These are phyloP conservation scores for Earliella scabrosa DNA, from an alignment of 1,284 basidiomycete species.

Conservation along the genomic window DNA sequence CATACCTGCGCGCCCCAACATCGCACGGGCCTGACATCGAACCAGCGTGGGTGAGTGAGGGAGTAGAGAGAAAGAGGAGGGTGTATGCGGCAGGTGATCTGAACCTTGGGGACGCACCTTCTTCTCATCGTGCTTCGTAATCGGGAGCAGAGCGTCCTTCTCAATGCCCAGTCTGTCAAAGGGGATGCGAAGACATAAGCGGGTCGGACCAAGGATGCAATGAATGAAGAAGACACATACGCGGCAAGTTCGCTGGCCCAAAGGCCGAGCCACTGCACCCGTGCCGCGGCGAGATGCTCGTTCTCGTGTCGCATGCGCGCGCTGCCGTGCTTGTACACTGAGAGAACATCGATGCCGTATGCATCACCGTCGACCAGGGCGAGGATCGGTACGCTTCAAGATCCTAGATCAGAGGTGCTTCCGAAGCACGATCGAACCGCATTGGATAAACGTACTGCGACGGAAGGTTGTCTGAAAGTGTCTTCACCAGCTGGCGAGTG, in stretches of 20 bases:
- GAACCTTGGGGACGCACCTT: slow-evolving; percentile 52
- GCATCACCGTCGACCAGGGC: slow-evolving; percentile 90
- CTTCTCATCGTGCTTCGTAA: slow-evolving; percentile 73
- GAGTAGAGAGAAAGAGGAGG: not conserved
- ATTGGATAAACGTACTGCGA: slow-evolving; percentile 36
- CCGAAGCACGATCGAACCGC: not conserved
- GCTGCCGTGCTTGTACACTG: slow-evolving; percentile 82
- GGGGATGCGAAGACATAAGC: not conserved
- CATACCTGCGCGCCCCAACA: slow-evolving; percentile 59
- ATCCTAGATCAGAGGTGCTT: not conserved
- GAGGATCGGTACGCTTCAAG: slow-evolving; percentile 67
- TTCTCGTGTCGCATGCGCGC: slow-evolving; percentile 65
- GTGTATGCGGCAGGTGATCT: not conserved
- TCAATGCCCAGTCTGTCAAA: slow-evolving; percentile 65
- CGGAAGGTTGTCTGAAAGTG: slow-evolving; percentile 70
- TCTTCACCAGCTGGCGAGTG: slow-evolving; percentile 80
- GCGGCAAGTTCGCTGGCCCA: slow-evolving; percentile 64
- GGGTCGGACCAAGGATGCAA: not conserved
- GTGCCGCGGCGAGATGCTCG: slow-evolving; percentile 61
- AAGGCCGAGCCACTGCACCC: slow-evolving; percentile 83
- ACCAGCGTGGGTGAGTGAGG: not conserved
- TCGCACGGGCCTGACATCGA: slow-evolving; percentile 60
- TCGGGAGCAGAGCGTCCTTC: slow-evolving; percentile 66
- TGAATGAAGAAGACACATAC: slow-evolving; percentile 41
- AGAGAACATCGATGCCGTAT: slow-evolving; percentile 88